A percentile compares a stretch with the other conserved stretches of the same genome.
Conservation (phyloP, 2,329 filamentous ascomycete genomes). For the Aspergillus udagawae region DNA sequence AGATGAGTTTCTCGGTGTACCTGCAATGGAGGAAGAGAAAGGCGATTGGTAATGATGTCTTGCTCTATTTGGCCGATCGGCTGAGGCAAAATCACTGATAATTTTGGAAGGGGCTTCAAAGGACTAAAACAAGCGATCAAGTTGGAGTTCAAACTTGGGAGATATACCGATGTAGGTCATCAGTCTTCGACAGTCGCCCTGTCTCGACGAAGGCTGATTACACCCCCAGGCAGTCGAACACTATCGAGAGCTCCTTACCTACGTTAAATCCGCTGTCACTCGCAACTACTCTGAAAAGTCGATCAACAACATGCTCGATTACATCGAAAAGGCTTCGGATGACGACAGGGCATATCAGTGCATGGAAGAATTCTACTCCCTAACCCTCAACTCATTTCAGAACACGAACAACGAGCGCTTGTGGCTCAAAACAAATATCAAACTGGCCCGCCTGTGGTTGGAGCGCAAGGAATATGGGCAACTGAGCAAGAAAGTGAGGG, state of each 20-base stretch:
- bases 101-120: slow-evolving; percentile 72
- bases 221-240: slow-evolving; percentile 72
- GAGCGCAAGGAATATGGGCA: slow-evolving; percentile 84
- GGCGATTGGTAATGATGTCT: slow-evolving; percentile 68
- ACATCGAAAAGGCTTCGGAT: slow-evolving; percentile 86
- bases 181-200: neutral
- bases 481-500: slow-evolving; percentile 76
- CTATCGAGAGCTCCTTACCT: slow-evolving; percentile 91
- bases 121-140: slow-evolving; percentile 97
- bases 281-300: slow-evolving; percentile 99
- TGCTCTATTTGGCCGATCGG: neutral
- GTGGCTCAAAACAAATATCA: slow-evolving; percentile 98
- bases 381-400: slow-evolving; percentile 92
- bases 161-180: slow-evolving; percentile 68
- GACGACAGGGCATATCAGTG: slow-evolving; percentile 68
- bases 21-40: slow-evolving; percentile 80
- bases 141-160: slow-evolving; percentile 86
- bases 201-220: slow-evolving; percentile 1
- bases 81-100: slow-evolving; percentile 17
- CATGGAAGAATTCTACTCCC: slow-evolving; percentile 93
- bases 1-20: slow-evolving; percentile 86
- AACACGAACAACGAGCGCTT: slow-evolving; percentile 95
- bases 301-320: slow-evolving; percentile 98
- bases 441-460: slow-evolving; percentile 84
- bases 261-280: slow-evolving; percentile 94